Percentiles rank a stretch among this genome's conserved stretches.
Evolutionary conservation across 108 stramenopile genomes (phyloP).

Genomic region (Thalassiosira profunda): DNA sequence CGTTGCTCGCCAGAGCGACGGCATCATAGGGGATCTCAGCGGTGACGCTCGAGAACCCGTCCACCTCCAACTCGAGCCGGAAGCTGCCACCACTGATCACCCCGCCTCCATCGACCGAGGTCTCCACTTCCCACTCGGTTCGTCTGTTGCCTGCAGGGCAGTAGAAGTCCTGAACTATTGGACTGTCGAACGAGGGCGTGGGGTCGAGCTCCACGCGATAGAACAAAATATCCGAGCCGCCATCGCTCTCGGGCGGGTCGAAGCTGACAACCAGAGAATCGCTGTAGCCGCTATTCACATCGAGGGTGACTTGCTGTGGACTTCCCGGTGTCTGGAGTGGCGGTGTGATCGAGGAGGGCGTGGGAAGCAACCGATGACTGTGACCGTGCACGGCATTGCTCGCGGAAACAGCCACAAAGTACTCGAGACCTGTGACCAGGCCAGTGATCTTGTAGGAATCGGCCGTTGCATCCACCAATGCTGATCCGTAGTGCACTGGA

Average conservation of each 20-base stretch:
- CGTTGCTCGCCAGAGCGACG: slow-evolving; percentile 66
- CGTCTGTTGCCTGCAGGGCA: slow-evolving; percentile 68
- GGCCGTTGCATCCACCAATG: slow-evolving; percentile 37
- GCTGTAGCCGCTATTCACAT: slow-evolving; percentile 66
- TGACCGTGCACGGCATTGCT: slow-evolving; percentile 68
- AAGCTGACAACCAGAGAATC: slow-evolving; percentile 62
- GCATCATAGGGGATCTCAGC: slow-evolving; percentile 84
- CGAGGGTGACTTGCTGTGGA: slow-evolving; percentile 61
- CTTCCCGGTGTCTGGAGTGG: slow-evolving; percentile 66
- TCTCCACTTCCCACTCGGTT: slow-evolving; percentile 70
- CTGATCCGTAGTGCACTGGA: slow-evolving; percentile 63
- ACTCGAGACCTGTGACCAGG: slow-evolving; percentile 67
- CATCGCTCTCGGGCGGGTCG: slow-evolving; percentile 60
- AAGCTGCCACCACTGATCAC: slow-evolving; percentile 66
- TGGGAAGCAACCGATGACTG: slow-evolving; percentile 47
- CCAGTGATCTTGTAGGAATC: slow-evolving; percentile 59
- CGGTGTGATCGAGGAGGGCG: slow-evolving; percentile 45
- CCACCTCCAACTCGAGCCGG: slow-evolving; percentile 48
- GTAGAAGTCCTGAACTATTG: slow-evolving; percentile 67
- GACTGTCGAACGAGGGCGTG: slow-evolving; percentile 71
- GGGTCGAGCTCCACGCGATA: slow-evolving; percentile 88
- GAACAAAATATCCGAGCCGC: slow-evolving; percentile 67
- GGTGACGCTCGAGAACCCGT: slow-evolving; percentile 50
- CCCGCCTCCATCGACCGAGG: slow-evolving; percentile 23
- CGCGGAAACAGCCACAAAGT: slow-evolving; percentile 76